These are phyloP conservation scores for Neurospora africana DNA, from an alignment of 495 filamentous ascomycete genomes.

Conservation along the genomic window DNA sequence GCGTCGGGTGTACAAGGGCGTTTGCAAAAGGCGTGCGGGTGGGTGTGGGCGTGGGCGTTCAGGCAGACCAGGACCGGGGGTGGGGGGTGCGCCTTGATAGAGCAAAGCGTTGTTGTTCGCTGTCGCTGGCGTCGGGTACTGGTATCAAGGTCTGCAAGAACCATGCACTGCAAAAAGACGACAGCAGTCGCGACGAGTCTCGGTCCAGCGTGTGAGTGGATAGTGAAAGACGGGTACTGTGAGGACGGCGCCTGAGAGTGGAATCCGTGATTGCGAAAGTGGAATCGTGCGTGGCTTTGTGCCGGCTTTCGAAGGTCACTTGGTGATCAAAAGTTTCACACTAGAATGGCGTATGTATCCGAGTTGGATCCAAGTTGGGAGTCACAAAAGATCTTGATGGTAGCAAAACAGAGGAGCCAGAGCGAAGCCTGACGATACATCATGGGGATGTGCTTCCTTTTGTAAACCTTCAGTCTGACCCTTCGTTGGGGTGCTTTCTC, in stretches of 20 bases:
- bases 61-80: conserved; percentile 3
- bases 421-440: background rate
- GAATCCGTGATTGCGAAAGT: background rate
- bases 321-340: background rate
- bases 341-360: background rate
- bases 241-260: background rate
- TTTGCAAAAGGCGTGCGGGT: background rate
- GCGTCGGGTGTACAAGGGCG: background rate
- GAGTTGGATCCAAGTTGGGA: background rate
- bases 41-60: conserved; percentile 2
- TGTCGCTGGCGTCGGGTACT: background rate
- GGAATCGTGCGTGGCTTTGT: background rate
- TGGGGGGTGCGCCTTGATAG: conserved; percentile 6
- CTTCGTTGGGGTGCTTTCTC: conserved; percentile 16
- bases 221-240: background rate
- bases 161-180: background rate
- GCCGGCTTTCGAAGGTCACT: background rate
- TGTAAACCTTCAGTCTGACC: conserved; percentile 16
- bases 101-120: background rate
- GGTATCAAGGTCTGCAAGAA: background rate
- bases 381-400: background rate
- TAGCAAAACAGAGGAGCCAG: background rate
- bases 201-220: background rate
- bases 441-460: conserved; percentile 9
- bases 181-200: background rate